These are phyloP conservation scores for Gautieria morchelliformis DNA, from an alignment of 768 basidiomycete genomes.

Conservation along the genomic window DNA sequence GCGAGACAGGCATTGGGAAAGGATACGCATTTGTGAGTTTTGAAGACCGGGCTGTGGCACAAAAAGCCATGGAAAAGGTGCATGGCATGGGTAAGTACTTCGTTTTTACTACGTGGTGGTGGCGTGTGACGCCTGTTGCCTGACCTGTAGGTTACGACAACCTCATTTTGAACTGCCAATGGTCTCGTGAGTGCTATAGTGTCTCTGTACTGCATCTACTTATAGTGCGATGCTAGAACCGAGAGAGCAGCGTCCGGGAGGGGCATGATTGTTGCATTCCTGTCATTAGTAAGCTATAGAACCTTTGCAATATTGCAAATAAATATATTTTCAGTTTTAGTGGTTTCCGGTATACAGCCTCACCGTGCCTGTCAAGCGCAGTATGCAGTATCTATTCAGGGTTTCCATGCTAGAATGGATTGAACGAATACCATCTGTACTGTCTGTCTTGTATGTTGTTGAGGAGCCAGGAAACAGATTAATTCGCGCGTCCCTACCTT, in stretches of 20 bases:
- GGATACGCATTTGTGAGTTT: constrained; percentile 98
- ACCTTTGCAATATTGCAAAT: too few species aligned
- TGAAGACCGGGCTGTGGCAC: constrained; percentile 69
- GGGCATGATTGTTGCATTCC: background rate
- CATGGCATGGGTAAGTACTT: constrained; percentile 56
- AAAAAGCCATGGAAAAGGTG: constrained; percentile 85
- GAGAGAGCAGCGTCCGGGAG: constrained; percentile 23
- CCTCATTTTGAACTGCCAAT: constrained; percentile 64
- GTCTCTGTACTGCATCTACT: background rate
- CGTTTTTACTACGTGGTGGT: background rate
- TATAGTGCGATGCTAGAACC: constrained; percentile 21
- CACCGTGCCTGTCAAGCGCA: too few species aligned
- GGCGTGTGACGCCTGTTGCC: background rate
- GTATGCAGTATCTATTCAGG: too few species aligned
- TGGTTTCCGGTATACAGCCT: too few species aligned
- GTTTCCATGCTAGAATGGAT: too few species aligned
- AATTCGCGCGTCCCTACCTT: too few species aligned
- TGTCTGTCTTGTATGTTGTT: too few species aligned
- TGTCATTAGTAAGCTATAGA: too few species aligned
- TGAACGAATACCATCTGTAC: too few species aligned
- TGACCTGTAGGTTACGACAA: constrained; percentile 57
- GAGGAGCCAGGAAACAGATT: too few species aligned
- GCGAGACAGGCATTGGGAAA: constrained; percentile 90
- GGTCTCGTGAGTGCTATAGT: constrained; percentile 44
- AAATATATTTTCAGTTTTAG: too few species aligned